Evolutionary conservation across 129 eudicot genomes (phyloP), one percentile per base, ranked within the genome.

Genomic region (Mikania micrantha): DNA sequence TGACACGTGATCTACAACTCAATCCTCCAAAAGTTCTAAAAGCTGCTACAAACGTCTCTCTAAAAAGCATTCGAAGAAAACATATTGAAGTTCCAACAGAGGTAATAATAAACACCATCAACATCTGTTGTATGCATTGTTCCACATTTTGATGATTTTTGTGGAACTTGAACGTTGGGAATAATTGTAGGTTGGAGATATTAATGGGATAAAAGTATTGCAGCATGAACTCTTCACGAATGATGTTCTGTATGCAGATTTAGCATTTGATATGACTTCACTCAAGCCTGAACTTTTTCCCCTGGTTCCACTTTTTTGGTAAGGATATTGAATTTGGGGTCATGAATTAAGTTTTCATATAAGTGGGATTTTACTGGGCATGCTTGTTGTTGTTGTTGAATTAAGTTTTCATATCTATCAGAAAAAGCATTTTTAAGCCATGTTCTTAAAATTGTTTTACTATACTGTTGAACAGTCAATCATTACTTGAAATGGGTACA

Each of bases 401-500:
- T n/a, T n/a, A n/a, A n/a, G n/a, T n/a, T n/a, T n/a, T n/a, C n/a
- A n/a, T n/a, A 42, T n/a, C 36, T 5, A 56, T 25, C 20, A 56
- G 36, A 56, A 10, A 15, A 25, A 52, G 29, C 38, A 17, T n/a
- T 31, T 6, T 8, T 20, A 13, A 24, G 38, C 52, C 32, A 9
- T 10, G 32, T 71, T 48, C 29, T 59, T 27, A 71, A 42, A 6
- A 0, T 58, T 41, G 56, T n/a, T 57, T 70, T 40, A 70, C 58
- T 58, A 12, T 11, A 70, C 71, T 83, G 66, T 53, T 83, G 24
- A 66, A 77, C 91, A 90, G 97, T 60, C 97, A 77, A 60, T 90
- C 97, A 15, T 80, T 90, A 80, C 80, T 84, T 81, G 97, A 84
- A 83, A 90, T 90, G 97, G 97, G 97, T 59, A 90, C 91, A 11